Percentiles rank a stretch among this genome's conserved stretches.
Evolutionary conservation across 345 rosid species (phyloP).

Genomic region (Limnanthes douglasii): DNA sequence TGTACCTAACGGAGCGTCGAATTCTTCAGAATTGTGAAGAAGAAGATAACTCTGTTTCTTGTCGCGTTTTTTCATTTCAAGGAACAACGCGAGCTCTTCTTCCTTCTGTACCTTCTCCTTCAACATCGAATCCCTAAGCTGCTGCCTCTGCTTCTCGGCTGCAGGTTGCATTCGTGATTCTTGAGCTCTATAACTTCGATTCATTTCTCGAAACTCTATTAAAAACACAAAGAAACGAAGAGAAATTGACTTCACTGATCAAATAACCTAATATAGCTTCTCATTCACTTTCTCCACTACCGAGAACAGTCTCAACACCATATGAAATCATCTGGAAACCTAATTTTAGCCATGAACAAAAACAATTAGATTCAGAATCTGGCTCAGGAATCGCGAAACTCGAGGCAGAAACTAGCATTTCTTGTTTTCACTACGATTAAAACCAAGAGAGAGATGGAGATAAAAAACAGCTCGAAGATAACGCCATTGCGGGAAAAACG

Average conservation of each 20-base stretch:
- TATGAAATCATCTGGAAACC: no score
- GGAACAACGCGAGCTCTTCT: conserved; percentile 84
- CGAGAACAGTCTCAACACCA: no score
- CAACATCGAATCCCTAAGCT: conserved; percentile 65
- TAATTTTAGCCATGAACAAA: no score
- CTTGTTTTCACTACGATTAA: no score
- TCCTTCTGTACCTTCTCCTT: conserved; percentile 92
- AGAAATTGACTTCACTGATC: conserved; percentile 11
- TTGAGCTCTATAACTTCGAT: conserved; percentile 85
- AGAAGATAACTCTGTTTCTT: conserved; percentile 56
- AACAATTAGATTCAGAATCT: no score
- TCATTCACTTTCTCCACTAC: conserved; percentile 12
- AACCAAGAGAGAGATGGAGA: no score
- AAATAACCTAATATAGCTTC: conserved; percentile 24
- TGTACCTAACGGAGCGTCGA: conserved; percentile 62
- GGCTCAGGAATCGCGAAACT: no score
- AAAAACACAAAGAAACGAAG: neutral
- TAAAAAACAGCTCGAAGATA: no score
- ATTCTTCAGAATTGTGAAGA: conserved; percentile 41
- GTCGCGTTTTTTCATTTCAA: conserved; percentile 86
- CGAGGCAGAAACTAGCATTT: no score
- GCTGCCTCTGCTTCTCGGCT: conserved; percentile 63
- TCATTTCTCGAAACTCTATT: conserved; percentile 28
- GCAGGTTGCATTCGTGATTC: conserved; percentile 66
- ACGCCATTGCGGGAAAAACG: no score